Evolutionary conservation across 2,329 filamentous ascomycete genomes (phyloP).

Genomic region (Davidsoniella neocaledoniae): DNA sequence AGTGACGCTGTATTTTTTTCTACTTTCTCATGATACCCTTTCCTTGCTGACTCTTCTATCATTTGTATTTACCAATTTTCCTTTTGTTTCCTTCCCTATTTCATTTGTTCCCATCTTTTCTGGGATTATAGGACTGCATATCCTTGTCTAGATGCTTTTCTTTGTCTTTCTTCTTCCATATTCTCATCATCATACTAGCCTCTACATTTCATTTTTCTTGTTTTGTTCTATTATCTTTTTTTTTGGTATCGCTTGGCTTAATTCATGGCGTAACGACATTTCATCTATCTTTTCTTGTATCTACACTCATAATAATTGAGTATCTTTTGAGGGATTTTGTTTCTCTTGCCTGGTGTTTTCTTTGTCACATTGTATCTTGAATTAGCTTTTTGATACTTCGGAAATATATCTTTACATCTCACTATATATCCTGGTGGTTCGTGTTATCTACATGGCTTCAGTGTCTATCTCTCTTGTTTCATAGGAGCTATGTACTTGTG

Average conservation of each 20-base stretch:
- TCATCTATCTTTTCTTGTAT: no score
- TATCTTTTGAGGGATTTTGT: no score
- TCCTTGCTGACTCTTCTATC: background rate
- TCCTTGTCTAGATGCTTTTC: background rate
- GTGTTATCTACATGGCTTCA: no score
- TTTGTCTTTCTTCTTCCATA: background rate
- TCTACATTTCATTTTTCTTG: background rate
- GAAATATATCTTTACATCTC: no score
- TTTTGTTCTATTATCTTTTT: background rate
- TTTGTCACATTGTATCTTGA: no score
- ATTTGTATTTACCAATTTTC: background rate
- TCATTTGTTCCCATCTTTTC: background rate
- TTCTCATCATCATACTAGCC: background rate
- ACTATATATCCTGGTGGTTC: no score
- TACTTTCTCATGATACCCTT: background rate
- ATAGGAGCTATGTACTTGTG: no score
- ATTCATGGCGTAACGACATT: no score
- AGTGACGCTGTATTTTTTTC: background rate
- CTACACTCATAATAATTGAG: no score
- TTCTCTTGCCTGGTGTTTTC: no score
- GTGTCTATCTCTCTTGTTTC: no score
- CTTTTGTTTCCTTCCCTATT: background rate
- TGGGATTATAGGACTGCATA: background rate
- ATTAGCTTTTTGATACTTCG: no score
- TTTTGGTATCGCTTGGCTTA: background rate